Evolutionary conservation across 169 alveolate genomes (phyloP), one percentile per base, ranked within the genome.

Genomic region (Cryptosporidium ubiquitum): DNA sequence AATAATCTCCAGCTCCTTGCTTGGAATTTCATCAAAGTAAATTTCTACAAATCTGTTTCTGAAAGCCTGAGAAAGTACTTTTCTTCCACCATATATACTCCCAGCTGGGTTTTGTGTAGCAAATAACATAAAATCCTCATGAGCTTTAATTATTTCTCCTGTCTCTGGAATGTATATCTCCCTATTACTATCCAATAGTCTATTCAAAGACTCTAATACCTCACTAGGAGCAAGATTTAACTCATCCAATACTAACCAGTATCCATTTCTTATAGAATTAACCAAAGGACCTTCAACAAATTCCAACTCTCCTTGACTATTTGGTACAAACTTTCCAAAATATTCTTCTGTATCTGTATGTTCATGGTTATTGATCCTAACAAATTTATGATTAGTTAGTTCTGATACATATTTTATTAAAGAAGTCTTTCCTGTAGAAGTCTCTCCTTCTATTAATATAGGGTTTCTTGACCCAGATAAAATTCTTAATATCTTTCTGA

Each of bases 21-120:
- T 79, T 33, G 98, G 97, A 37, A 98, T 95, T 71, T 96, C 98
- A 69, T 96, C 96, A 58, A 98, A 96, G 84, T 95, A 96, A 70
- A 98, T 93, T 92, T 97, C 98, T 52, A 98, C 94, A 91, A 99
- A 99, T 70, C 99, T 95, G 91, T 98, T 98, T 84, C 99, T 93
- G 92, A 99, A 97, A 0, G 99, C 99, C 89, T 97, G 96, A 39
- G 99, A 97, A 57, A 99, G 95, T 89, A 96, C 97, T 91, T 98
- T 99, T 68, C 99, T 95, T 39, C 99, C 99, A 14, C 99, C 99
- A 85, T 99, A 99, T n/a, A 95, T 95, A 86, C 95, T 95, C n/a
- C 95, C 95, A 6, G 99, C 98, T 14, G 99, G 99, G 86, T 99
- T 99, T 93, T 98, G 99, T 0, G 99, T 98, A 5, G 99, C 99